These are phyloP conservation scores for Pseudognaphalium luteoalbum DNA, from an alignment of 129 eudicot genomes.

Conservation along the genomic window DNA sequence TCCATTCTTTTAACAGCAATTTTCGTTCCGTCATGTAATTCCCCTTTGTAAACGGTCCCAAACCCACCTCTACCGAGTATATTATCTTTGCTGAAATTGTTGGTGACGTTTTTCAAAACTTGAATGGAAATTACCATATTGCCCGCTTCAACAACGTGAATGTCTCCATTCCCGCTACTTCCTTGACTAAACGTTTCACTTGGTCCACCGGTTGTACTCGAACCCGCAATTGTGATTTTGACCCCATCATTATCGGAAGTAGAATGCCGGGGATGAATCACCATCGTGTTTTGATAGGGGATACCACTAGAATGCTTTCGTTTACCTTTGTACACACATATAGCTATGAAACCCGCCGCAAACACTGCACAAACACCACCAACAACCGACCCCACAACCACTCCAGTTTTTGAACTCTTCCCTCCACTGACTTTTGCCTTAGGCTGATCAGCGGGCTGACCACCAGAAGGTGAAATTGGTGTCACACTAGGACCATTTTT, in stretches of 20 bases:
- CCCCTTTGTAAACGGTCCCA: constrained; percentile 91
- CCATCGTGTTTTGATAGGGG: constrained; percentile 53
- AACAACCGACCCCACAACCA: constrained; percentile 60
- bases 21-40: constrained; percentile 84
- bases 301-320: constrained; percentile 41
- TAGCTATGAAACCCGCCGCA: constrained; percentile 47
- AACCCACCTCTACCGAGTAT: constrained; percentile 92
- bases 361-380: constrained; percentile 53
- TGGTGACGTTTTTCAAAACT: constrained; percentile 72
- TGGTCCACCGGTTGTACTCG: constrained; percentile 47
- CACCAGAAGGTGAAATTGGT: constrained; percentile 41
- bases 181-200: constrained; percentile 54
- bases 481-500: constrained; percentile 44
- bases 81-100: constrained; percentile 73
- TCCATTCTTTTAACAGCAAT: constrained; percentile 97
- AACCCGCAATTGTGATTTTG: constrained; percentile 71
- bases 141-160: constrained; percentile 72
- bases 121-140: constrained; percentile 82
- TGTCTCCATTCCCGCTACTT: constrained; percentile 56
- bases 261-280: constrained; percentile 70
- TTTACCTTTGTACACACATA: constrained; percentile 50
- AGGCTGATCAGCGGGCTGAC: constrained; percentile 18
- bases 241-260: constrained; percentile 67
- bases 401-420: constrained; percentile 46
- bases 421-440: constrained; percentile 24